Percentiles rank a stretch among this genome's conserved stretches.
These are phyloP conservation scores for Piromyces finnis DNA, from an alignment of 192 early-diverging fungal species.

Conservation along the genomic window DNA sequence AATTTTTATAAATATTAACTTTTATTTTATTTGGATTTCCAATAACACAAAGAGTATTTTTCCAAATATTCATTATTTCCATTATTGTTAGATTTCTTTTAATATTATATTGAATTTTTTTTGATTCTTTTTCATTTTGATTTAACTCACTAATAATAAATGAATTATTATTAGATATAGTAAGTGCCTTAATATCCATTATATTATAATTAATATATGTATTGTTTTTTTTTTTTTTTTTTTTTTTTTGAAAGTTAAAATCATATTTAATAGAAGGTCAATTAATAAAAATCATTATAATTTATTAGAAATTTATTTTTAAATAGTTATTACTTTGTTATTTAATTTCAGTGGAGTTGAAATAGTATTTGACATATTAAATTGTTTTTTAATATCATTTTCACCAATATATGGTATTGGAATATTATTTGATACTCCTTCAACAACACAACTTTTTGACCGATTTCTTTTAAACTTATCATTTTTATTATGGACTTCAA, in stretches of 20 bases:
- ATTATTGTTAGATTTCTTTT: conserved; percentile 16
- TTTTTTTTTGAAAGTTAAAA: no score
- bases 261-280: no score
- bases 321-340: not conserved
- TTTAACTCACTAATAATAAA: conserved; percentile 16
- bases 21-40: conserved; percentile 55
- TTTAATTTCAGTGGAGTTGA: not conserved
- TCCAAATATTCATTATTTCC: conserved; percentile 39
- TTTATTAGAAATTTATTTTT: no score
- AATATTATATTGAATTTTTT: conserved; percentile 38
- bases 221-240: no score
- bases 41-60: conserved; percentile 56
- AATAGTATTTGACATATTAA: not conserved
- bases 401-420: not conserved
- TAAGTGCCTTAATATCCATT: conserved; percentile 1
- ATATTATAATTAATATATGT: no score
- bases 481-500: not conserved
- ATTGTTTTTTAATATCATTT: not conserved
- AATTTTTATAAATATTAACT: no score
- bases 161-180: conserved; percentile 11
- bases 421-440: not conserved
- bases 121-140: conserved; percentile 19
- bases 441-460: not conserved
- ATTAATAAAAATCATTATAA: no score
- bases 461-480: not conserved